Evolutionary conservation across 73 alveolate species (phyloP), one percentile per base, ranked within the genome.

Genomic region (Paramecium octaurelia): DNA sequence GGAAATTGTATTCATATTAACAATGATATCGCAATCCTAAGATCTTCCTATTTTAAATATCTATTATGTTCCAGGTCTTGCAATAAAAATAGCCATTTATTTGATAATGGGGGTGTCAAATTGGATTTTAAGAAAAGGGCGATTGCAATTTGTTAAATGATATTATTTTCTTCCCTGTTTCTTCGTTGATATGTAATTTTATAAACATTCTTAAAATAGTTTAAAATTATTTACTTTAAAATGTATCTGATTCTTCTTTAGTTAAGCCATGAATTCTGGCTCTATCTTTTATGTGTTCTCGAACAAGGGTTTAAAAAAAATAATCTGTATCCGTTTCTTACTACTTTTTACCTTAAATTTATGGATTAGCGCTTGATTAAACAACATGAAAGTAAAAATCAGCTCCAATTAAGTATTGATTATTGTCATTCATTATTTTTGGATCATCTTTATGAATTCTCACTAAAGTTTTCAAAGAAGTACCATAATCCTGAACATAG

Each of bases 41-140:
- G 76, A 80, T 29, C 91, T 80, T 80, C 91, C 91, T n/a, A 80
- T 80, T 46, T 80, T 80, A 64, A 80, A 80, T 3, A 9, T 23
- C 5, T 46, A 1, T 80, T 44, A 29, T 80, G 10, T 76, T 38
- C 57, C 75, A 3, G 20, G 29, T 7, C 38, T 80, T n/a, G 77
- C 91, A 11, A 80, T 46, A 9, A 80, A 80, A n/a, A 46, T 14
- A 43, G 31, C 64, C 14, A 20, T 21, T 11, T 40, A 80, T 64
- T 44, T 48, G 6, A 40, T 6, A 16, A 29, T n/a, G 4, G 91
- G 91, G 3, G 91, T 31, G 21, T 44, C 43, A 43, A 80, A 80
- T 80, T 80, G 24, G 8, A 80, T 48, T 43, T 80, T 80, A 8
- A 80, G 44, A 46, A 80, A 43, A 11, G 91, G 91, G n/a, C 91